phyloP scores from a whole-genome alignment of 805 yeast genomes.

The Kurtzmaniella cleridarum region DNA sequence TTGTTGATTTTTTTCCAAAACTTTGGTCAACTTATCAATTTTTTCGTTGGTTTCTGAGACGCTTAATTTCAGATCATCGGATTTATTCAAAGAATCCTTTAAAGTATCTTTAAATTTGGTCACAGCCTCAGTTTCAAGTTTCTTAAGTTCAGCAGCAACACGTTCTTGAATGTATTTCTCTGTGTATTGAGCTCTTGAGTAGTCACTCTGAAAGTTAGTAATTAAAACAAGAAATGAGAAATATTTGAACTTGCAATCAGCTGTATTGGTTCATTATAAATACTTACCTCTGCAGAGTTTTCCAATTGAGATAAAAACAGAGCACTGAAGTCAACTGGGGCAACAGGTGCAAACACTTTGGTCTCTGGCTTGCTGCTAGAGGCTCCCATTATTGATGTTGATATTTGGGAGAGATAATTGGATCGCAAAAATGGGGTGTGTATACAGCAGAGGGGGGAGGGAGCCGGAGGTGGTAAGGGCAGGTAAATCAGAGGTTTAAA shows the following conservation, averaged over 20 bases:
- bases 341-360: slow-evolving; percentile 59
- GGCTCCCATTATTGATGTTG: slow-evolving; percentile 44
- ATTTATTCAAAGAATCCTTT: slow-evolving; percentile 34
- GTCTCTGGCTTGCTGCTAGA: slow-evolving; percentile 58
- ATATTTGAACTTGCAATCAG: background rate
- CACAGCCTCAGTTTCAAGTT: slow-evolving; percentile 49
- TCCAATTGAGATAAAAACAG: slow-evolving; percentile 61
- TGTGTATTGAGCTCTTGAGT: slow-evolving; percentile 63
- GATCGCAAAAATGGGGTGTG: background rate
- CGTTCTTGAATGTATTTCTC: slow-evolving; percentile 63
- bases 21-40: slow-evolving; percentile 26
- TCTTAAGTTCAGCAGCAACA: slow-evolving; percentile 51
- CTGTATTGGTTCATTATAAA: background rate
- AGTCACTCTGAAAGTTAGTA: slow-evolving; percentile 42
- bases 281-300: slow-evolving; percentile 47
- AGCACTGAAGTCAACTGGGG: slow-evolving; percentile 66
- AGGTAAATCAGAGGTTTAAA: too few relatives aligned
- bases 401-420: slow-evolving; percentile 1
- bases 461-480: too few relatives aligned
- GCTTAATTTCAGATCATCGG: slow-evolving; percentile 22
- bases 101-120: slow-evolving; percentile 48
- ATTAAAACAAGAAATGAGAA: background rate
- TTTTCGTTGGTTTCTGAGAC: slow-evolving; percentile 37
- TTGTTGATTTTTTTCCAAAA: slow-evolving; percentile 30
- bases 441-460: too few relatives aligned